These are phyloP conservation scores for Cladosporium sp. DNA, from an alignment of 2,329 filamentous ascomycete genomes.

Conservation along the genomic window DNA sequence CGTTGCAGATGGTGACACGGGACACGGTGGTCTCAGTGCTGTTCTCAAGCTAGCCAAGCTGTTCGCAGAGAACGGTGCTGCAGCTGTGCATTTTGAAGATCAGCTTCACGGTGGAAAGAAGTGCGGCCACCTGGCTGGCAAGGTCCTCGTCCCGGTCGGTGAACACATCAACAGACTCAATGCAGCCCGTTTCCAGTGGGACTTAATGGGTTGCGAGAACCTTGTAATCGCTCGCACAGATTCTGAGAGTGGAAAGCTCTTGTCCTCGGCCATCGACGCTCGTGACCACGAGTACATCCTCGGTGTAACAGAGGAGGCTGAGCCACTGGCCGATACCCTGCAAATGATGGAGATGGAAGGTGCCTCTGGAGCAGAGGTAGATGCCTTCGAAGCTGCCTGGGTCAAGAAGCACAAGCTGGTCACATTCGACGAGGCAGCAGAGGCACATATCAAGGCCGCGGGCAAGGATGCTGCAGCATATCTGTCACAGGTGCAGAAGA, in stretches of 20 bases:
- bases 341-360: slow-evolving; percentile 85
- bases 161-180: slow-evolving; percentile 96
- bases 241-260: slow-evolving; percentile 84
- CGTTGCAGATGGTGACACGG: slow-evolving; percentile 92
- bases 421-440: slow-evolving; percentile 77
- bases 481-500: slow-evolving; percentile 37
- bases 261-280: slow-evolving; percentile 87
- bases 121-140: slow-evolving; percentile 93
- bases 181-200: slow-evolving; percentile 94
- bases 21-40: slow-evolving; percentile 84
- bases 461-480: slow-evolving; percentile 27
- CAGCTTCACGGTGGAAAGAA: slow-evolving; percentile 98
- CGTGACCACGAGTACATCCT: slow-evolving; percentile 97
- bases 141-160: slow-evolving; percentile 86
- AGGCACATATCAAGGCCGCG: slow-evolving; percentile 31
- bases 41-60: slow-evolving; percentile 96
- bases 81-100: slow-evolving; percentile 95
- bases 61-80: slow-evolving; percentile 94
- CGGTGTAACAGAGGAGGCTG: slow-evolving; percentile 72
- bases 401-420: slow-evolving; percentile 80
- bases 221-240: slow-evolving; percentile 92
- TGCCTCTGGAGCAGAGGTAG: slow-evolving; percentile 73
- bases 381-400: slow-evolving; percentile 82
- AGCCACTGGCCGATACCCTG: slow-evolving; percentile 80
- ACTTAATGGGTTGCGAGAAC: slow-evolving; percentile 95